Evolutionary conservation across 176 grass and related monocot species (phyloP).

Genomic region (Pontederia crassipes): DNA sequence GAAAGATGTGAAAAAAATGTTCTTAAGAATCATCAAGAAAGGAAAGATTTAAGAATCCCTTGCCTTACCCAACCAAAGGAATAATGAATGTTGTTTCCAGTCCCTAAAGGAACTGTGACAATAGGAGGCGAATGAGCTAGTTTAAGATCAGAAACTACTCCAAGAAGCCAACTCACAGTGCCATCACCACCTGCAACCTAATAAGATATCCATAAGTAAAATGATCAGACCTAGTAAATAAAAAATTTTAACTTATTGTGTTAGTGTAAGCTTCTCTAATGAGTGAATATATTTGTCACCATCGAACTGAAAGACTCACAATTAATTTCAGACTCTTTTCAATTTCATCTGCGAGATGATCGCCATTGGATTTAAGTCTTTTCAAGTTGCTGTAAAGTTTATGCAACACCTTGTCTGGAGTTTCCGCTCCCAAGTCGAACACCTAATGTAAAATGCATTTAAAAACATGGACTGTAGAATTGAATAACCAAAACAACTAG

Average conservation of each 20-base stretch:
- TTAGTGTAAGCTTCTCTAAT: no score
- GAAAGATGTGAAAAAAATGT: not conserved
- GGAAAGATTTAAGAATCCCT: slow-evolving; percentile 11
- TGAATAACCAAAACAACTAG: slow-evolving; percentile 2
- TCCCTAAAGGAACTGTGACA: slow-evolving; percentile 84
- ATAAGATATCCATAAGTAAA: slow-evolving; percentile 28
- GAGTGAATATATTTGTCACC: no score
- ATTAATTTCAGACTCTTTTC: slow-evolving; percentile 67
- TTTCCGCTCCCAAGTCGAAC: slow-evolving; percentile 59
- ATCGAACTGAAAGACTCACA: slow-evolving; percentile 36
- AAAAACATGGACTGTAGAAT: slow-evolving; percentile 2
- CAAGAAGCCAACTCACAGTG: slow-evolving; percentile 82
- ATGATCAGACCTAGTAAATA: not conserved
- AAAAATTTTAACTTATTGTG: no score
- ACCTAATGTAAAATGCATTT: slow-evolving; percentile 40
- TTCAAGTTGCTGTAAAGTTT: slow-evolving; percentile 71
- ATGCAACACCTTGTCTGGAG: slow-evolving; percentile 75
- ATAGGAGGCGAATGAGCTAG: slow-evolving; percentile 62
- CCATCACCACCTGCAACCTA: slow-evolving; percentile 99
- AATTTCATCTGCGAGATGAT: slow-evolving; percentile 65
- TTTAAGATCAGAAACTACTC: slow-evolving; percentile 93
- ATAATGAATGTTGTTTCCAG: slow-evolving; percentile 96
- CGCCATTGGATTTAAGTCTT: slow-evolving; percentile 50
- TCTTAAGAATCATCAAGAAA: not conserved
- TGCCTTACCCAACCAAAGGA: slow-evolving; percentile 94